A percentile compares a stretch with the other conserved stretches of the same genome.
phyloP scores from a whole-genome alignment of 371 early-diverging fungal genomes.

The Syncephalastrum racemosum region DNA sequence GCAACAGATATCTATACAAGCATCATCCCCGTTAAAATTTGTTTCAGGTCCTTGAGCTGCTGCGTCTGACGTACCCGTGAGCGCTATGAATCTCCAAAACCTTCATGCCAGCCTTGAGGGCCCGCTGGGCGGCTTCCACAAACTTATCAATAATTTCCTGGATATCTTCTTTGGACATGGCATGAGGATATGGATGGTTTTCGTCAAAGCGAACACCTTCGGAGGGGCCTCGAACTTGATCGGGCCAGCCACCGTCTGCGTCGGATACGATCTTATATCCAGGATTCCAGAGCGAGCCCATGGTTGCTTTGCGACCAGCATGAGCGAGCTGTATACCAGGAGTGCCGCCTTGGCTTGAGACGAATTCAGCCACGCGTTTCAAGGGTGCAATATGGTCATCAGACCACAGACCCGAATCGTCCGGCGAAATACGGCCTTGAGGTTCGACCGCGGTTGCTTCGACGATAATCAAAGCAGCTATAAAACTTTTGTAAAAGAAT shows the following conservation, averaged over 20 bases:
- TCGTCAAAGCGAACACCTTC: conserved; percentile 49
- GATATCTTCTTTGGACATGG: conserved; percentile 67
- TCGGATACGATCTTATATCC: conserved; percentile 30
- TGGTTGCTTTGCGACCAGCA: conserved; percentile 80
- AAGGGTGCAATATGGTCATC: conserved; percentile 73
- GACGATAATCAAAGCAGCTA: conserved; percentile 69
- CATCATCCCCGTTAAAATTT: not conserved
- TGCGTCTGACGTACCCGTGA: conserved; percentile 28
- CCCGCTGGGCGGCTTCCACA: conserved; percentile 69
- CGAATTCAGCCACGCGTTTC: conserved; percentile 60
- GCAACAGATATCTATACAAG: conserved; percentile 69
- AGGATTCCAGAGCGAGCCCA: conserved; percentile 41
- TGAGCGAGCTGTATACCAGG: conserved; percentile 82
- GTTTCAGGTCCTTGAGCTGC: not conserved
- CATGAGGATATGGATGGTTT: conserved; percentile 53
- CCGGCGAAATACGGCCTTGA: conserved; percentile 77
- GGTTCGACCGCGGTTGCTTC: conserved; percentile 82
- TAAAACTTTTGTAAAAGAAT: no score
- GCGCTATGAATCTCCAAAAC: conserved; percentile 87
- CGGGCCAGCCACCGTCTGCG: conserved; percentile 76
- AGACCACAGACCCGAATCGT: conserved; percentile 75
- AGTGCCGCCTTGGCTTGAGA: conserved; percentile 61
- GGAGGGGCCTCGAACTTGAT: conserved; percentile 73
- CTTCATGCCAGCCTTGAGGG: conserved; percentile 83
- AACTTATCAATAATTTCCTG: conserved; percentile 59